A percentile compares a stretch with the other conserved stretches of the same genome.
Evolutionary conservation across 352 stramenopile species (phyloP).

Genomic region (Pythium sukuiense): DNA sequence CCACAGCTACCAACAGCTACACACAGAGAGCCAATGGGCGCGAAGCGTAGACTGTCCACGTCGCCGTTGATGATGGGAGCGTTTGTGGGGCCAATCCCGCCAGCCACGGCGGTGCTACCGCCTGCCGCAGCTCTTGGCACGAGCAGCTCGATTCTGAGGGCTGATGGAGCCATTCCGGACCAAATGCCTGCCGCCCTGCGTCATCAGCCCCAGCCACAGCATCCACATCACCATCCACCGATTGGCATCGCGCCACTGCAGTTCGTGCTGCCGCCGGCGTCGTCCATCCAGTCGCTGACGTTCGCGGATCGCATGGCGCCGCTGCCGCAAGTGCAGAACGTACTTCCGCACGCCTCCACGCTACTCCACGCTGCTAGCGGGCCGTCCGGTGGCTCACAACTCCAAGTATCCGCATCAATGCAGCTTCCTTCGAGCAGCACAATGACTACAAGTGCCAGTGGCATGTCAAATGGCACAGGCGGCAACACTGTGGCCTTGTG

Average conservation of each 20-base stretch:
- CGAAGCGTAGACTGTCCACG: conserved; percentile 7
- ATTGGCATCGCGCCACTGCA: conserved; percentile 29
- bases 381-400: neutral
- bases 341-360: conserved; percentile 29
- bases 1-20: neutral
- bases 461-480: neutral
- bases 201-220: neutral
- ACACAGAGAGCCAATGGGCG: neutral
- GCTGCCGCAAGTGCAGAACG: conserved; percentile 29
- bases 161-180: neutral
- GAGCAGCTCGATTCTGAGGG: neutral
- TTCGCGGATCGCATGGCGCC: conserved; percentile 25
- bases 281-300: conserved; percentile 34
- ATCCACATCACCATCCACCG: conserved; percentile 11
- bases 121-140: conserved; percentile 10
- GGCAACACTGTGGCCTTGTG: neutral
- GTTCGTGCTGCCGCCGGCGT: conserved; percentile 42
- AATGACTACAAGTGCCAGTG: neutral
- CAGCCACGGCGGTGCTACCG: neutral
- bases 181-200: neutral
- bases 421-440: neutral
- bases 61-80: conserved; percentile 3
- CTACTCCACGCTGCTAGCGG: conserved; percentile 13
- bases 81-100: conserved; percentile 1
- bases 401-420: neutral